These are phyloP conservation scores for Paramecium primaurelia DNA, from an alignment of 73 alveolate species.

Conservation along the genomic window DNA sequence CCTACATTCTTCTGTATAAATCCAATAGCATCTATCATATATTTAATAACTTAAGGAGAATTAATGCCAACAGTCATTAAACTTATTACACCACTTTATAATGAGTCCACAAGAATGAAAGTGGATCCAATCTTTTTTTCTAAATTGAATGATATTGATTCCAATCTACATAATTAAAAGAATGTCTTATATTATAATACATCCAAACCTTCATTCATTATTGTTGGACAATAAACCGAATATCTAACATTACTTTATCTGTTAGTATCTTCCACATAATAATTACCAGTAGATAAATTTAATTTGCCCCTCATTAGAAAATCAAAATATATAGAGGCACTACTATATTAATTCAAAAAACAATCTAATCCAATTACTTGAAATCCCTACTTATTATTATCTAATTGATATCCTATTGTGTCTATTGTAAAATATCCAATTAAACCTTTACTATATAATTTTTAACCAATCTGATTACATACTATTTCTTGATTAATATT, in stretches of 20 bases:
- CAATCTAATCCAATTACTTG: slow-evolving; percentile 63
- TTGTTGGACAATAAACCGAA: slow-evolving; percentile 70
- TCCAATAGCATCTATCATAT: slow-evolving; percentile 7
- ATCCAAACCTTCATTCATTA: slow-evolving; percentile 82
- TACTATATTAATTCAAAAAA: slow-evolving; percentile 66
- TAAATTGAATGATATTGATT: slow-evolving; percentile 82
- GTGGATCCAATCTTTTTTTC: slow-evolving; percentile 81
- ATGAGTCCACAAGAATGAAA: slow-evolving; percentile 78
- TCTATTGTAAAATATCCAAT: slow-evolving; percentile 83
- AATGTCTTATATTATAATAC: slow-evolving; percentile 78
- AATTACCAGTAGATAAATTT: slow-evolving; percentile 80
- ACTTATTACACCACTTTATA: slow-evolving; percentile 76
- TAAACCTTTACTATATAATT: slow-evolving; percentile 55
- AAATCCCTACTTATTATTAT: slow-evolving; percentile 43
- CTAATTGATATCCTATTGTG: slow-evolving; percentile 65
- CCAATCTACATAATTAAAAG: slow-evolving; percentile 89
- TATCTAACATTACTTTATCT: slow-evolving; percentile 43
- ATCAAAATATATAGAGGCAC: slow-evolving; percentile 79
- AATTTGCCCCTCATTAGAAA: slow-evolving; percentile 85
- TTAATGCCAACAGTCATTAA: slow-evolving; percentile 77
- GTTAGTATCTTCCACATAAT: slow-evolving; percentile 46
- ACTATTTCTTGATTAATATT: background rate
- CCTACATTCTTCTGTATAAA: background rate
- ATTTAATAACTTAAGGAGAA: slow-evolving; percentile 32
- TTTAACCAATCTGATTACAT: background rate